A percentile compares a stretch with the other conserved stretches of the same genome.
Conservation (phyloP, 306 rosid genomes). For the Ormosia emarginata region DNA sequence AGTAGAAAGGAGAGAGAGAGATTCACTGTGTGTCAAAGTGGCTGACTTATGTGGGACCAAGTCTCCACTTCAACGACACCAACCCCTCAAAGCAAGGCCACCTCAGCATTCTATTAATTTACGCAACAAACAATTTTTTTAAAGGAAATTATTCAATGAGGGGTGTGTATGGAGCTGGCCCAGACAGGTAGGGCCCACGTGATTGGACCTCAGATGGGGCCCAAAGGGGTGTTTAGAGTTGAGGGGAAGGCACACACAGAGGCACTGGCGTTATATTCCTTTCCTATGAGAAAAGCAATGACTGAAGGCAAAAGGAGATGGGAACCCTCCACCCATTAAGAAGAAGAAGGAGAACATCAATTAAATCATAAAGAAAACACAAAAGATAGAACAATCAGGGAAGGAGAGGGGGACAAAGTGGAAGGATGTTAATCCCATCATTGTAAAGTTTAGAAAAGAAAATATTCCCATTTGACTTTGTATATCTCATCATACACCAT, state of each 20-base stretch:
- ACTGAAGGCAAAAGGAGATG: conserved; percentile 52
- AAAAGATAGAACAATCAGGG: conserved; percentile 23
- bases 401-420: conserved; percentile 89
- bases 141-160: background rate
- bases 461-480: conserved; percentile 84
- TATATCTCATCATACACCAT: conserved; percentile 63
- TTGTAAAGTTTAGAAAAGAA: conserved; percentile 66
- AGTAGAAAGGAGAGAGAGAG: conserved; percentile 10
- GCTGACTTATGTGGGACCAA: conserved; percentile 61
- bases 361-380: conserved; percentile 21
- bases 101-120: conserved; percentile 60
- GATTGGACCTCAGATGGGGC: conserved; percentile 70
- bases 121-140: conserved; percentile 52
- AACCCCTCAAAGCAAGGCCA: conserved; percentile 60
- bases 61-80: conserved; percentile 72
- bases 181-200: conserved; percentile 66
- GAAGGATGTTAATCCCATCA: conserved; percentile 94
- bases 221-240: conserved; percentile 40
- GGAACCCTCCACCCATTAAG: conserved; percentile 62
- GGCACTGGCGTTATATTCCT: conserved; percentile 67
- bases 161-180: conserved; percentile 38
- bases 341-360: conserved; percentile 32
- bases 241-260: background rate
- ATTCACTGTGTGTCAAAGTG: conserved; percentile 42
- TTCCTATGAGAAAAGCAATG: conserved; percentile 72